Base-by-base conservation (phyloP, 768 basidiomycete genomes). In the Termitomyces sp. region DNA sequence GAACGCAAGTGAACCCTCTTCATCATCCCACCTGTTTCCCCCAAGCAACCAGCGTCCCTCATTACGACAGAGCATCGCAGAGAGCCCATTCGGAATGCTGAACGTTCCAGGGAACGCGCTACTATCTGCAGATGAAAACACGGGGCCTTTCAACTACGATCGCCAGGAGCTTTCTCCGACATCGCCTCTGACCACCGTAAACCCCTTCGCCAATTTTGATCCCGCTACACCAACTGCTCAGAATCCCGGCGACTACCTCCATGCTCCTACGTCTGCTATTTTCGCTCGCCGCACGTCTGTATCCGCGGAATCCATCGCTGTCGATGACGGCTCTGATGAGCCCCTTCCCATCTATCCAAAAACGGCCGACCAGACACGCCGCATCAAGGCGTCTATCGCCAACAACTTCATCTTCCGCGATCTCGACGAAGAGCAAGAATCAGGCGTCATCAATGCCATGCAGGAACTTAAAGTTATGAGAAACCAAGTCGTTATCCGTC, bases 391-490 rank as follows among this genome's bases (percentile, higher is more conserved):
- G 8, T 91, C 94, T 47, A 97, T 95, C 61, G 79, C 83, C 31
- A 85, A 87, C 68, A 94, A 95, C 70, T 93, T 98, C 66, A 85
- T 98, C 57, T 99, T 99, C 79, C 84, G 93, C 51, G 94, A 96
- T 71, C 85, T 99, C 14, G 95, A 98, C 63, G 93, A 97, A 65
- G 96, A 98, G 66, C 96, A 98, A 72, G 89, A 92, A 71, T 84
- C 83, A 0, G 94, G 95, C 44, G 96, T 95, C 19, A 77, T 98
- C 23, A 90, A 89, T 54, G 97, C 97, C 25, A 98, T 99, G 95
- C 89, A 89, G 70, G 97, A 99, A 74, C 81, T 85, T 45, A 77
- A 73, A 6, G 85, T 92, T 14, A 74, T 72, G 31, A 76, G 82
- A 59, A 87, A 88, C 60, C 87, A 95, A 62, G 87, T 95, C n/a